Evolutionary conservation across 441 rosid species (phyloP).

Genomic region (Hura crepitans): DNA sequence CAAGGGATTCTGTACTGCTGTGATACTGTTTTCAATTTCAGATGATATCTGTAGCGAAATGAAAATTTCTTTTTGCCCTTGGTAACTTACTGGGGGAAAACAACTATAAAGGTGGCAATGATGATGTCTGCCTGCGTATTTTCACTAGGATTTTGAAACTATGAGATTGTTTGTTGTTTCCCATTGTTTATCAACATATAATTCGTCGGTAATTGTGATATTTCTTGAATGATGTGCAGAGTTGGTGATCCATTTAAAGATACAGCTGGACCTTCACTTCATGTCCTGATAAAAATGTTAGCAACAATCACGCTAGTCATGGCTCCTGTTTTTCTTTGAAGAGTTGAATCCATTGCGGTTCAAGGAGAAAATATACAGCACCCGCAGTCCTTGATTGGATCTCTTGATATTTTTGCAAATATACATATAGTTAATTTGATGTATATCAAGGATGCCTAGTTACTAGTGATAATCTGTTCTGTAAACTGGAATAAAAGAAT

Average conservation of each 20-base stretch:
- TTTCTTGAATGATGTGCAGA: slow-evolving; percentile 43
- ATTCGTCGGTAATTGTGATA: background rate
- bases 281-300: slow-evolving; percentile 93
- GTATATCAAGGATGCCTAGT: slow-evolving; percentile 29
- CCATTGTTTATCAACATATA: background rate
- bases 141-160: too few species aligned
- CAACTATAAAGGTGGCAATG: too few species aligned
- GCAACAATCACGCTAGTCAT: slow-evolving; percentile 87
- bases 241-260: slow-evolving; percentile 99
- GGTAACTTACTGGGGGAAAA: too few species aligned
- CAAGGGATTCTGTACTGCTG: too few species aligned
- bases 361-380: background rate
- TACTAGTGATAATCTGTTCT: slow-evolving; percentile 5
- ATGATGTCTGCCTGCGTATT: too few species aligned
- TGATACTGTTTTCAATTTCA: too few species aligned
- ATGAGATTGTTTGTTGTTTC: too few species aligned
- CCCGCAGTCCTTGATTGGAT: background rate
- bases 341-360: slow-evolving; percentile 26
- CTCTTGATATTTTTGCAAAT: slow-evolving; percentile 20
- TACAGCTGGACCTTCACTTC: slow-evolving; percentile 96
- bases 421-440: slow-evolving; percentile 22
- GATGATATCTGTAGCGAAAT: too few species aligned
- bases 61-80: too few species aligned
- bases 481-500: background rate
- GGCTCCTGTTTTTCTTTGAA: slow-evolving; percentile 60